These are phyloP conservation scores for Penicillium ochrochloron DNA, from an alignment of 495 filamentous ascomycete species.

Conservation along the genomic window DNA sequence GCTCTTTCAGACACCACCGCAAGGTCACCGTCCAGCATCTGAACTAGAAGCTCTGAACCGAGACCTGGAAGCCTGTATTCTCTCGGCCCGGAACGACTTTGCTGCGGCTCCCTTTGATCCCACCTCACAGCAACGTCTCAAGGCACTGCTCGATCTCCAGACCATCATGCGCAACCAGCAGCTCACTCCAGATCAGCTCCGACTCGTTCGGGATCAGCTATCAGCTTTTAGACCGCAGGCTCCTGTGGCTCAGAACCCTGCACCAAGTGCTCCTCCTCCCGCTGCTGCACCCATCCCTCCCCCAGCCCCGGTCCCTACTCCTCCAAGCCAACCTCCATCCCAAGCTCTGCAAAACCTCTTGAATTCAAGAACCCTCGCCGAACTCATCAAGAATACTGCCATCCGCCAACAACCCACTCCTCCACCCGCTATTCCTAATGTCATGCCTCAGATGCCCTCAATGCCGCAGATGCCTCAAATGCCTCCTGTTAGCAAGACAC, in stretches of 20 bases:
- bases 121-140: conserved; percentile 74
- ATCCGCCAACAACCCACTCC: conserved; percentile 49
- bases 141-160: conserved; percentile 86
- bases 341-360: conserved; percentile 50
- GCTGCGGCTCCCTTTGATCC: conserved; percentile 73
- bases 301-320: conserved; percentile 37
- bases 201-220: conserved; percentile 78
- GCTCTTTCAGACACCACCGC: conserved; percentile 41
- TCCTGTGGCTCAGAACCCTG: conserved; percentile 26
- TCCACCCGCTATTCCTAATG: conserved; percentile 38
- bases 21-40: conserved; percentile 34
- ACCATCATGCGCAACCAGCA: conserved; percentile 76
- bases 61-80: conserved; percentile 79
- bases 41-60: conserved; percentile 74
- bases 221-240: conserved; percentile 58
- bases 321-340: conserved; percentile 40
- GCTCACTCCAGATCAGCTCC: conserved; percentile 78
- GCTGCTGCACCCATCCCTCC: conserved; percentile 1
- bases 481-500: conserved; percentile 33
- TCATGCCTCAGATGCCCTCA: conserved; percentile 29
- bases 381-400: conserved; percentile 54
- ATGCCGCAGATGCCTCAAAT: conserved; percentile 9
- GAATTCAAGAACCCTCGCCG: conserved; percentile 53
- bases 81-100: conserved; percentile 68
- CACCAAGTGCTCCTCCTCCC: conserved; percentile 26